Evolutionary conservation across 345 rosid species (phyloP), one percentile per base, ranked within the genome.

Genomic region (Pistacia atlantica): DNA sequence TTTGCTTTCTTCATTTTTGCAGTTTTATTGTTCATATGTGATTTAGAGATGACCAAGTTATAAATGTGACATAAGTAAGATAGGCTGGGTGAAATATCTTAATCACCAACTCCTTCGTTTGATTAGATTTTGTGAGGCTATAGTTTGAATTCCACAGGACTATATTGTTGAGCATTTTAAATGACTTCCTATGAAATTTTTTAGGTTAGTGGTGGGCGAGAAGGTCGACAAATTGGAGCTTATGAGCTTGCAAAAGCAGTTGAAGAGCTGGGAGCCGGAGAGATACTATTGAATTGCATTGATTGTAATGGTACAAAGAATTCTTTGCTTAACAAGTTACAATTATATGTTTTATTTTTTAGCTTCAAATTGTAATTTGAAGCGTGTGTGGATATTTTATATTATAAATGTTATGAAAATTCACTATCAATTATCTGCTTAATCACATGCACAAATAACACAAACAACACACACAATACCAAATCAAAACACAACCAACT

Each of bases 231-330:
- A 59, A 90, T 94, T 74, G 97, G 98, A 83, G 99, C 99, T 48
- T 92, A 88, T 77, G 99, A 97, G 89, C 97, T 97, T 79, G 98
- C 98, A 49, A 92, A 89, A 89, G 93, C 92, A 54, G 98, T 94
- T 75, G 98, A 97, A 84, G 94, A 88, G 76, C 83, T 94, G 70
- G 99, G 98, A 71, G 98, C 99, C 67, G 97, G 99, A 80, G 99
- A 97, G 87, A 90, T 94, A 74, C 78, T 97, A 55, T 83, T 97
- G 73, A 97, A 97, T 82, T 97, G 99, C 90, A 92, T 97, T 70
- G 97, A 97, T 73, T 92, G 97, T 79, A 98, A 97, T 80, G 97
- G 99, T 95, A 55, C 75, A 79, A 80, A 25, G 14, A 48, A 77
- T 38, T 68, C 74, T 65, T 46, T 46, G 65, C 4, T 2, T 2